Conservation (phyloP, 2,329 filamentous ascomycete genomes). For the Colletotrichum sp. region DNA sequence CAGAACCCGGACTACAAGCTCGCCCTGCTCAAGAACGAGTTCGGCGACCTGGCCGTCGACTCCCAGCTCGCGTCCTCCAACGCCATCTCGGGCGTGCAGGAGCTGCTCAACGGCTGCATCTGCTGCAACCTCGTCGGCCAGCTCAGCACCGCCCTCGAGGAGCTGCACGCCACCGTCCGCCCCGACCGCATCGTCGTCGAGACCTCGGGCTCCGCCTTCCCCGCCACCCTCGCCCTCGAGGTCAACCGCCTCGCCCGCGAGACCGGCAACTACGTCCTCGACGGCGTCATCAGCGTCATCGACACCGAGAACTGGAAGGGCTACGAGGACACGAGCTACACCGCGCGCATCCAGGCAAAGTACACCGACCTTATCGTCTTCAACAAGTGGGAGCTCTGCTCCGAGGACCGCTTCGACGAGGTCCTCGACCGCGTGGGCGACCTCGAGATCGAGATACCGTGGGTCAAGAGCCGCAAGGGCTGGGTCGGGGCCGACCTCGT, state of each 20-base stretch:
- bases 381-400: slow-evolving; percentile 87
- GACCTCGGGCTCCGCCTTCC: slow-evolving; percentile 87
- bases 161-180: slow-evolving; percentile 62
- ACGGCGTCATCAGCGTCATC: slow-evolving; percentile 88
- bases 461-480: slow-evolving; percentile 85
- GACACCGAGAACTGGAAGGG: slow-evolving; percentile 96
- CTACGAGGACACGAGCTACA: slow-evolving; percentile 90
- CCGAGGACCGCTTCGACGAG: slow-evolving; percentile 76
- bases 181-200: slow-evolving; percentile 94
- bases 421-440: slow-evolving; percentile 82
- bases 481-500: slow-evolving; percentile 79
- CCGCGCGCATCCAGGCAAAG: slow-evolving; percentile 83
- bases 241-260: slow-evolving; percentile 80
- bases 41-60: slow-evolving; percentile 93
- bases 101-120: slow-evolving; percentile 96
- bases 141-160: slow-evolving; percentile 78
- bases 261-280: slow-evolving; percentile 74
- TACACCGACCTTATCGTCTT: slow-evolving; percentile 92
- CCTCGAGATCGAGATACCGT: slow-evolving; percentile 79
- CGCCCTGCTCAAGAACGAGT: slow-evolving; percentile 97
- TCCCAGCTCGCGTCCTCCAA: slow-evolving; percentile 84
- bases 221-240: slow-evolving; percentile 89
- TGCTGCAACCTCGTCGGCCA: slow-evolving; percentile 98
- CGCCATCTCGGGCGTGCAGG: slow-evolving; percentile 87
- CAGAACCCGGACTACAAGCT: slow-evolving; percentile 79